Evolutionary conservation across 805 yeast genomes (phyloP).

Genomic region (Wickerhamiella siamensis): DNA sequence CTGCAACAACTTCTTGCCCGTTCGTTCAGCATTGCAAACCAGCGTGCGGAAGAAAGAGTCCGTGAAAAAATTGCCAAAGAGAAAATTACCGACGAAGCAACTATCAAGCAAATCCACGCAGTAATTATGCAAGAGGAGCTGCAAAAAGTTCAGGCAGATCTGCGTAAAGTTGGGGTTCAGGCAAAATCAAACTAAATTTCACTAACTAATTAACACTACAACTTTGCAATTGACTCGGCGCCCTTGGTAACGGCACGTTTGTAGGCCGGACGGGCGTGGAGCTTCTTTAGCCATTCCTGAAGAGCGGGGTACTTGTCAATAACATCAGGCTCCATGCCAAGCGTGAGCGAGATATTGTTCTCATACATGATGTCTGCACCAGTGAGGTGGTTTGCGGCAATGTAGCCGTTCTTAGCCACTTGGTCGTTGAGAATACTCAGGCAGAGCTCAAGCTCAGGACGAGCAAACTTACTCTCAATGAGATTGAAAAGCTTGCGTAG

Average conservation of each 20-base stretch:
- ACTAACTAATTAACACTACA: background rate
- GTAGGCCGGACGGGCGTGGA: slow-evolving; percentile 5
- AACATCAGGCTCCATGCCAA: slow-evolving; percentile 1
- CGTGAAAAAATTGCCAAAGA: slow-evolving; percentile 10
- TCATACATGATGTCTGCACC: slow-evolving; percentile 41
- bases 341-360: background rate
- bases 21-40: slow-evolving; percentile 7
- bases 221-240: background rate
- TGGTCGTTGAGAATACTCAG: slow-evolving; percentile 30
- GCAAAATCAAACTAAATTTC: no score
- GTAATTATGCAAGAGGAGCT: slow-evolving; percentile 16
- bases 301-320: slow-evolving; percentile 6
- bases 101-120: slow-evolving; percentile 11
- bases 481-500: slow-evolving; percentile 31
- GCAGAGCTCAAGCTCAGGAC: slow-evolving; percentile 31
- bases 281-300: slow-evolving; percentile 3
- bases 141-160: slow-evolving; percentile 11
- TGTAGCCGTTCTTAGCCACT: slow-evolving; percentile 35
- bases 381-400: slow-evolving; percentile 44
- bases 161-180: slow-evolving; percentile 7
- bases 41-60: slow-evolving; percentile 11
- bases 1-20: slow-evolving; percentile 10
- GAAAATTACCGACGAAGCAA: slow-evolving; percentile 9
- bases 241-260: background rate
- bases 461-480: slow-evolving; percentile 35